These are phyloP conservation scores for Suhomyces pyralidae DNA, from an alignment of 805 yeast species.

Conservation along the genomic window DNA sequence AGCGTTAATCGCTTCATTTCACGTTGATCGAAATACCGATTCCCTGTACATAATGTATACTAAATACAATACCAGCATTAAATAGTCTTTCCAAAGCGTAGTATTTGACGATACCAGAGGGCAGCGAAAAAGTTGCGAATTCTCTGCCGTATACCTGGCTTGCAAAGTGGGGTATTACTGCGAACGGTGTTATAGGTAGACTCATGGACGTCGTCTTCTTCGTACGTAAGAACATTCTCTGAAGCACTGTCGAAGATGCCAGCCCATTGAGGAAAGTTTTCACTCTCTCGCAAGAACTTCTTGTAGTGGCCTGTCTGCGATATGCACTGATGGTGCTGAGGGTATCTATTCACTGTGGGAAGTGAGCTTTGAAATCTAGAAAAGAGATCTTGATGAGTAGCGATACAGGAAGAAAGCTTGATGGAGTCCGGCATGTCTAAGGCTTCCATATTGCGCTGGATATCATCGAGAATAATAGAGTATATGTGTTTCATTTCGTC, in stretches of 20 bases:
- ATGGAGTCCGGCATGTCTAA: not conserved
- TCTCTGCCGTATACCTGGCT: not conserved
- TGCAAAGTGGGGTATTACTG: not conserved
- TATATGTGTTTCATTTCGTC: not conserved
- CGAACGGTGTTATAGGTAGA: not conserved
- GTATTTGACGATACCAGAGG: not conserved
- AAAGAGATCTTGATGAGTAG: not conserved
- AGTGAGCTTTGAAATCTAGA: not conserved
- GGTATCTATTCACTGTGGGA: not conserved
- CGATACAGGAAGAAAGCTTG: not conserved
- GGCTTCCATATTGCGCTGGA: not conserved
- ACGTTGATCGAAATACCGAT: not conserved
- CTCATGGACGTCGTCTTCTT: not conserved
- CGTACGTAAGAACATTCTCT: not conserved
- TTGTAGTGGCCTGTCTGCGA: constrained; percentile 1
- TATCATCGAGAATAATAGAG: not conserved
- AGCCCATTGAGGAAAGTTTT: constrained; percentile 1
- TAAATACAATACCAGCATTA: not conserved
- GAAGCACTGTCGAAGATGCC: not conserved
- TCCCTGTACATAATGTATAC: not conserved
- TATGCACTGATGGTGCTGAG: not conserved
- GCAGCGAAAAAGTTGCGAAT: not conserved
- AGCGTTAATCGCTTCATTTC: constrained; percentile 17
- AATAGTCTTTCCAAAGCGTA: not conserved
- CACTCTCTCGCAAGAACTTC: constrained; percentile 1